These are phyloP conservation scores for Lophiostoma macrostomum DNA, from an alignment of 495 filamentous ascomycete species.

Conservation along the genomic window DNA sequence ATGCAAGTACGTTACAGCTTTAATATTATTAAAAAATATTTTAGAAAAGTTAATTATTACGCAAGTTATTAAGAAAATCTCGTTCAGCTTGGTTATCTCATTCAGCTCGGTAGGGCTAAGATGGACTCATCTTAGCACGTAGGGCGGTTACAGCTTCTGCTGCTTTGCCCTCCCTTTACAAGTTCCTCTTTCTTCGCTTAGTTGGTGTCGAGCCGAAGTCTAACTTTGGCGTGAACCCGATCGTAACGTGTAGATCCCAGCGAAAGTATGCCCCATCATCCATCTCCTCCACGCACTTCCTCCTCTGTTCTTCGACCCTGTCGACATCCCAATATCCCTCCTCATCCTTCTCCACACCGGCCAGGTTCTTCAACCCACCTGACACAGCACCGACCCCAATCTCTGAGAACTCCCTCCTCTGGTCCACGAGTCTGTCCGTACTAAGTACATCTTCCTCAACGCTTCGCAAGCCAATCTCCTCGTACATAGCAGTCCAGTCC, in stretches of 20 bases:
- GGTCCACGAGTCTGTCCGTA: slow-evolving; percentile 22
- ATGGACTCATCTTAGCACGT: no score
- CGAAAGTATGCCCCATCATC: slow-evolving; percentile 18
- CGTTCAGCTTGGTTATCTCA: no score
- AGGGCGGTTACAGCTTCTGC: no score
- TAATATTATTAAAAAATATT: no score
- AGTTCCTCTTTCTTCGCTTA: no score
- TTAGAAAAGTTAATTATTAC: no score
- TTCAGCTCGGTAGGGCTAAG: no score
- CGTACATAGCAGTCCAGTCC: slow-evolving; percentile 8
- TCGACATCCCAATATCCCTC: slow-evolving; percentile 20
- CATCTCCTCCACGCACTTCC: slow-evolving; percentile 14
- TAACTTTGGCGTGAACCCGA: slow-evolving; percentile 8
- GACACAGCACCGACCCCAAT: slow-evolving; percentile 20
- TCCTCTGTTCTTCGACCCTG: slow-evolving; percentile 15
- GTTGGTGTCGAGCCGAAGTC: not conserved
- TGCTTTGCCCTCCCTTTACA: no score
- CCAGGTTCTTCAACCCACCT: slow-evolving; percentile 22
- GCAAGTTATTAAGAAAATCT: no score
- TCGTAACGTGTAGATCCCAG: slow-evolving; percentile 24
- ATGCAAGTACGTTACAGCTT: no score
- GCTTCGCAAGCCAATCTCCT: slow-evolving; percentile 13
- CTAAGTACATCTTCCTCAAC: slow-evolving; percentile 26
- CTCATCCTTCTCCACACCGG: not conserved
- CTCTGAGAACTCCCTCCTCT: slow-evolving; percentile 16